phyloP scores from a whole-genome alignment of 1,284 basidiomycete genomes.

The Uromyces viciae-fabae region DNA sequence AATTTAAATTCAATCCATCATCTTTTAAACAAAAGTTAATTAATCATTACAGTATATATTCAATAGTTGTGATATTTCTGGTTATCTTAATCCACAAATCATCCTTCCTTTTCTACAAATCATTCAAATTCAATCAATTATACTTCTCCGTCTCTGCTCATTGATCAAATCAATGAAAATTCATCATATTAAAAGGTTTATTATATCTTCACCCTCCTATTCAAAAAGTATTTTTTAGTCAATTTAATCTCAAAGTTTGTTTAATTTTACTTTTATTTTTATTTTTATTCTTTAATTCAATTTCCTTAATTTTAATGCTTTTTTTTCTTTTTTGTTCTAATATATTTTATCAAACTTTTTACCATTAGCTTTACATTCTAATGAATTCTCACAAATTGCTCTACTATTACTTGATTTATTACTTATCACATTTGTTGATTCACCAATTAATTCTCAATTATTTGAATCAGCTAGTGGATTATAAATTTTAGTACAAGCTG shows the following conservation, averaged over 20 bases:
- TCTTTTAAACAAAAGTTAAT: background rate
- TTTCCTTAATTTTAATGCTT: background rate
- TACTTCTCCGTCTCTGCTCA: background rate
- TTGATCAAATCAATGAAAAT: background rate
- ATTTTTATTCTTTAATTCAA: too few relatives aligned
- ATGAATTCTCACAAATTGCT: background rate
- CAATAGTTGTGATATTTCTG: background rate
- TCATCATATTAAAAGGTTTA: conserved; percentile 21
- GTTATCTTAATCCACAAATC: background rate
- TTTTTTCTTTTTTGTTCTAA: background rate
- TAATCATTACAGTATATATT: background rate
- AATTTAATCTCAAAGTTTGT: conserved; percentile 30
- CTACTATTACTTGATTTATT: conserved; percentile 30
- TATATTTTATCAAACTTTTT: conserved; percentile 24
- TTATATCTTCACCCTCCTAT: conserved; percentile 27
- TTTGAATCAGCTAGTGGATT: conserved; percentile 36
- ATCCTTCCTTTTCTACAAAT: conserved; percentile 1
- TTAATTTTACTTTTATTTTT: background rate
- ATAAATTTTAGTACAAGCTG: conserved; percentile 34
- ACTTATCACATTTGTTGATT: conserved; percentile 24
- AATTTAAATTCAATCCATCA: background rate
- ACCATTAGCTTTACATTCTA: background rate
- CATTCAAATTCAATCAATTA: background rate
- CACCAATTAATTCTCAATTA: conserved; percentile 17
- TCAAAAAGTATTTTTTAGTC: conserved; percentile 19